A percentile compares a stretch with the other conserved stretches of the same genome.
Conservation (phyloP, 495 filamentous ascomycete species). For the Xanthoparmelia taractica region DNA sequence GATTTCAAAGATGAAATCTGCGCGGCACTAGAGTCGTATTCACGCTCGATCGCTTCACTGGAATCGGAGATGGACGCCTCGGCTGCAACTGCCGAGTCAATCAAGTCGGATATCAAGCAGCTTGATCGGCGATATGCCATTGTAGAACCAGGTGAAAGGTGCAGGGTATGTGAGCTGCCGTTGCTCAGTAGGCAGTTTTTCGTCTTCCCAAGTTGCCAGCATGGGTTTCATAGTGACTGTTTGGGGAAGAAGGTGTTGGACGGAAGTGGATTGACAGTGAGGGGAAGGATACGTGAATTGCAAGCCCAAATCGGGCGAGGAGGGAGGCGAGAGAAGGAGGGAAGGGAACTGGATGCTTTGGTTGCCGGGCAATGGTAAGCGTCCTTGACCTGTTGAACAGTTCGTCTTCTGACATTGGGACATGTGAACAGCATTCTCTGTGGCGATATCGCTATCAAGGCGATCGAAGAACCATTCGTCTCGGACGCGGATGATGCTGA, state of each 20-base stretch:
- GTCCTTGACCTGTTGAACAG: not conserved
- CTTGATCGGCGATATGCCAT: slow-evolving; percentile 89
- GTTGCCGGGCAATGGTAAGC: slow-evolving; percentile 75
- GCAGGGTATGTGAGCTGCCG: slow-evolving; percentile 78
- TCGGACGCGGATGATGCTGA: slow-evolving; percentile 56
- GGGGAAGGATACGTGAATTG: slow-evolving; percentile 71
- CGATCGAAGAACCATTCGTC: slow-evolving; percentile 89
- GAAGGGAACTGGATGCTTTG: slow-evolving; percentile 80
- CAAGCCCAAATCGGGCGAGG: slow-evolving; percentile 72
- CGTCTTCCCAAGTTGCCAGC: slow-evolving; percentile 88
- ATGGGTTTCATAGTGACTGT: slow-evolving; percentile 94
- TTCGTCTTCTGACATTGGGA: not conserved
- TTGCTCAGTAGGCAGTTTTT: slow-evolving; percentile 88
- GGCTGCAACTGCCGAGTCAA: slow-evolving; percentile 76
- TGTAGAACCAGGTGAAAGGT: slow-evolving; percentile 91
- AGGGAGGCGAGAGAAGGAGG: slow-evolving; percentile 65
- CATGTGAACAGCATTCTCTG: slow-evolving; percentile 63
- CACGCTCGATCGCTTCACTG: slow-evolving; percentile 77
- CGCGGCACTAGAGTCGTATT: slow-evolving; percentile 83
- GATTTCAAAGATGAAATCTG: slow-evolving; percentile 99
- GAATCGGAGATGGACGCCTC: slow-evolving; percentile 94
- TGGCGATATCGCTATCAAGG: slow-evolving; percentile 85
- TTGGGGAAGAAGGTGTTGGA: slow-evolving; percentile 76
- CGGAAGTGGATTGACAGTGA: slow-evolving; percentile 42
- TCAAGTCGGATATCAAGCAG: slow-evolving; percentile 74